Conservation (phyloP, 23 red algal genomes). For the Chondrus crispus region DNA sequence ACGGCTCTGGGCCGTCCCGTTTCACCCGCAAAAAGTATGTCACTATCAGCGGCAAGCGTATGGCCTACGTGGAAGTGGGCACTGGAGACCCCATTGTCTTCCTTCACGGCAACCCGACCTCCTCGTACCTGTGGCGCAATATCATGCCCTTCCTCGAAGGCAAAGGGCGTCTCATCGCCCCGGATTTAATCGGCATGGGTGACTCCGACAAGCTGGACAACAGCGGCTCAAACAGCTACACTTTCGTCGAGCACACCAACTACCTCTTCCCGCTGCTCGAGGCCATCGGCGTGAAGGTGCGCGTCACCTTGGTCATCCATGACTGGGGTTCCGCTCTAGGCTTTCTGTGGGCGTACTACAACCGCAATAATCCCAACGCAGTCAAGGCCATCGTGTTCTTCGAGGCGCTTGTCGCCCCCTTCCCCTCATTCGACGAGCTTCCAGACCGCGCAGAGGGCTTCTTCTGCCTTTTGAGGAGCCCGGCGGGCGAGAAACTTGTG, state of each 20-base stretch:
- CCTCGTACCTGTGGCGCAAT: constrained; percentile 3
- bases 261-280: background rate
- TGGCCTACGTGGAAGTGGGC: constrained; percentile 11
- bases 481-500: background rate
- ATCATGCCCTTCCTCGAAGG: background rate
- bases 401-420: background rate
- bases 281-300: background rate
- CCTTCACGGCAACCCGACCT: constrained; percentile 19
- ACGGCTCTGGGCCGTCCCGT: too few relatives aligned
- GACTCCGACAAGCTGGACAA: background rate
- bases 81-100: constrained; percentile 8
- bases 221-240: background rate
- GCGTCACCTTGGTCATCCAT: constrained; percentile 15
- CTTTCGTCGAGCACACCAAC: background rate
- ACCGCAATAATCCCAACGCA: background rate
- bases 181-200: background rate
- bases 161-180: background rate
- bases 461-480: background rate
- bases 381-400: constrained; percentile 16
- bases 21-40: background rate
- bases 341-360: constrained; percentile 13
- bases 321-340: constrained; percentile 6
- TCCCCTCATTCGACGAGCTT: background rate
- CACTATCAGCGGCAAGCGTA: background rate
- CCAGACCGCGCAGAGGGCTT: background rate